Percentiles rank a stretch among this genome's conserved stretches.
phyloP scores from a whole-genome alignment of 148 eudicot genomes.

The Limonium bicolor region DNA sequence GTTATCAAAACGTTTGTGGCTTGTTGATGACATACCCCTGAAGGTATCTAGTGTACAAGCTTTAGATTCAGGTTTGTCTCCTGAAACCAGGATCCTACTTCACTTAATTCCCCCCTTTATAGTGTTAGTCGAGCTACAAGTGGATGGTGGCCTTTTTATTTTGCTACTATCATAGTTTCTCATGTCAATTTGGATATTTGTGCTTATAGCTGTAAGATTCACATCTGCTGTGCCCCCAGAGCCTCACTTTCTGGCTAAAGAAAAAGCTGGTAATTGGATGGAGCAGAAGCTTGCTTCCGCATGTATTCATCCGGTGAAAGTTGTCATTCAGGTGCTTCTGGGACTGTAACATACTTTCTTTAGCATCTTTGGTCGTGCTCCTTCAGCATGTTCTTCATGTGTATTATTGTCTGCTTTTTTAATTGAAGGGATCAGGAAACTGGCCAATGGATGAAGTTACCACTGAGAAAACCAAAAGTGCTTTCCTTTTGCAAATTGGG shows the following conservation, averaged over 20 bases:
- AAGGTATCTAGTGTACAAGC: slow-evolving; percentile 85
- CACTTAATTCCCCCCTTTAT: no score
- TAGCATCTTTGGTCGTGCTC: neutral
- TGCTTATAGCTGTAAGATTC: slow-evolving; percentile 68
- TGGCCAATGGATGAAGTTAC: slow-evolving; percentile 93
- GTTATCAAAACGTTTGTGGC: slow-evolving; percentile 61
- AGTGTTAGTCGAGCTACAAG: no score
- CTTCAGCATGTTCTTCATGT: no score
- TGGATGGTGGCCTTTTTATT: neutral
- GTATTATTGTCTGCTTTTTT: slow-evolving; percentile 1
- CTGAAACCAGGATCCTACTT: no score
- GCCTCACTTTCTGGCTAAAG: slow-evolving; percentile 70
- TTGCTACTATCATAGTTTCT: no score
- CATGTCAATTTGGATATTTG: neutral
- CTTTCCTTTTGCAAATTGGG: slow-evolving; percentile 81
- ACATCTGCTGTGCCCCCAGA: slow-evolving; percentile 77
- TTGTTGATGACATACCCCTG: slow-evolving; percentile 68
- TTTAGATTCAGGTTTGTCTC: slow-evolving; percentile 65
- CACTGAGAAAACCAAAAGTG: slow-evolving; percentile 87
- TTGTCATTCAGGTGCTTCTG: slow-evolving; percentile 65
- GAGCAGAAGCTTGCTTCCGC: slow-evolving; percentile 36
- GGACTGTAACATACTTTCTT: neutral
- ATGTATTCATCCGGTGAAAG: slow-evolving; percentile 69
- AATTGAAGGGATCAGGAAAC: slow-evolving; percentile 76
- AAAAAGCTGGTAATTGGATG: slow-evolving; percentile 16